Conservation (phyloP, 2,329 filamentous ascomycete species). For the Alternaria triticina region DNA sequence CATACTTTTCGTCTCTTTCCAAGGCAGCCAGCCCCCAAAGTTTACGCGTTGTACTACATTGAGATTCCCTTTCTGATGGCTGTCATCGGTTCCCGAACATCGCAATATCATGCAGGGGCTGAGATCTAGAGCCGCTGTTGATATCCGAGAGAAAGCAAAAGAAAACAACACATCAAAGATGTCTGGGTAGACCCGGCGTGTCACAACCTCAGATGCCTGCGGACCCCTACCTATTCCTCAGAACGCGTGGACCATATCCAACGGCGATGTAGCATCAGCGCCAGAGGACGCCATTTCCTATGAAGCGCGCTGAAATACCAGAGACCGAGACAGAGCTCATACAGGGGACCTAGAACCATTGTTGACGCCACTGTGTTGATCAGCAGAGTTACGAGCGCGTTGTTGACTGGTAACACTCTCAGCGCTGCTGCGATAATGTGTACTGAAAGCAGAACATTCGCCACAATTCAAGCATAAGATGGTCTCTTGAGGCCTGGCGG, state of each 20-base stretch:
- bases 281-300: background rate
- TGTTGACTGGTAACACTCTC: background rate
- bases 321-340: background rate
- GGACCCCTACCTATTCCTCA: background rate
- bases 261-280: background rate
- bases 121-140: background rate
- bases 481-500: background rate
- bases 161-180: background rate
- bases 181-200: background rate
- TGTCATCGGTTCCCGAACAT: background rate
- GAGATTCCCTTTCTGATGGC: background rate
- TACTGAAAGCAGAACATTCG: background rate
- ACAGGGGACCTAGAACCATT: background rate
- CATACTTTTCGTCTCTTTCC: background rate
- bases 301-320: background rate
- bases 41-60: background rate
- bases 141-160: background rate
- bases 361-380: background rate
- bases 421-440: background rate
- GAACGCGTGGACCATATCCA: background rate
- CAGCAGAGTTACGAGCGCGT: background rate
- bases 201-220: background rate
- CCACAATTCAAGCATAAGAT: slow-evolving; percentile 3
- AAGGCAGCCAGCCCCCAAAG: background rate
- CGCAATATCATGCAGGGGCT: background rate